Conservation (phyloP, 2,329 filamentous ascomycete species). For the Nemania sp. region DNA sequence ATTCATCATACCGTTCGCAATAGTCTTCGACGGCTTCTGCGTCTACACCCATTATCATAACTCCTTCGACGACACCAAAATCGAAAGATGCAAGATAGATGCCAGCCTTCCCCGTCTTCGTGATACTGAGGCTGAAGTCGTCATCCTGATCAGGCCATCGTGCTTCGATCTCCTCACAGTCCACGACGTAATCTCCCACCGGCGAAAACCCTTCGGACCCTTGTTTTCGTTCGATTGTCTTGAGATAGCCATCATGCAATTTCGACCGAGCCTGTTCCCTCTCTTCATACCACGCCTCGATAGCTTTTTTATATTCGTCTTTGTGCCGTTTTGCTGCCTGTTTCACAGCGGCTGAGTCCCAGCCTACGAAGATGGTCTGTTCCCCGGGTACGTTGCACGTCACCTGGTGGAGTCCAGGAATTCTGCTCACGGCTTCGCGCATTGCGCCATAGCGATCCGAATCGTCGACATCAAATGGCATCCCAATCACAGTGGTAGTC, state of each 20-base stretch:
- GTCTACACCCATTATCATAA: conserved; percentile 36
- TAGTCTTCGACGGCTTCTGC: conserved; percentile 32
- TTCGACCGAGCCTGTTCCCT: conserved; percentile 4
- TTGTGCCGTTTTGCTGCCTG: conserved; percentile 8
- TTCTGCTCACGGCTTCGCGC: not conserved
- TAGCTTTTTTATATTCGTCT: not conserved
- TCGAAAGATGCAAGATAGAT: conserved; percentile 38
- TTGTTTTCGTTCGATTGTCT: conserved; percentile 3
- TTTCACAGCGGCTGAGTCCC: conserved; percentile 13
- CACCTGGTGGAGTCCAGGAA: conserved; percentile 18
- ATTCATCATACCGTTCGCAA: conserved; percentile 23
- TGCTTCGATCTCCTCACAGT: conserved; percentile 32
- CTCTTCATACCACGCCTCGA: conserved; percentile 4
- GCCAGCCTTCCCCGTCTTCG: conserved; percentile 29
- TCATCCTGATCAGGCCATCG: conserved; percentile 32
- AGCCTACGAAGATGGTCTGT: conserved; percentile 22
- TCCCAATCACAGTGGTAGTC: conserved; percentile 19
- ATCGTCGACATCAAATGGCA: conserved; percentile 12
- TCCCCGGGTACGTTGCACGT: conserved; percentile 1
- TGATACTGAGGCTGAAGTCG: conserved; percentile 35
- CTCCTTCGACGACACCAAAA: conserved; percentile 37
- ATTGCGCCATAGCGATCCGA: not conserved
- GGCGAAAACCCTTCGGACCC: conserved; percentile 15
- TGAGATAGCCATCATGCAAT: conserved; percentile 20
- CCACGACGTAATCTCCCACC: conserved; percentile 36